These are phyloP conservation scores for Sphagnum contortum DNA, from an alignment of 225 moss, liverwort and hornwort genomes.

Conservation along the genomic window DNA sequence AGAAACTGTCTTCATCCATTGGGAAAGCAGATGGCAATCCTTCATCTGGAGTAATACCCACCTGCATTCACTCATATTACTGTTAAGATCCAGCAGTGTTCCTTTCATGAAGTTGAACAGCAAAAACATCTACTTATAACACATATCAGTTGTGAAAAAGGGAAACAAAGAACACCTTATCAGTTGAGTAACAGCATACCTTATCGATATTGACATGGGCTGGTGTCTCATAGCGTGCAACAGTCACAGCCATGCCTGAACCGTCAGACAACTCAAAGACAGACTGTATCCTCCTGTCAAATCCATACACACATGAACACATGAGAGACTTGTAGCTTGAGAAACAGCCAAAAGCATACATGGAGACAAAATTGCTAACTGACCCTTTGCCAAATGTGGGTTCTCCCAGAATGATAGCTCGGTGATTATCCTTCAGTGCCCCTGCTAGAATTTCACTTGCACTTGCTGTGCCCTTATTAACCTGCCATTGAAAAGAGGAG, in stretches of 20 bases:
- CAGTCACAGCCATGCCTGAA: constrained; percentile 97
- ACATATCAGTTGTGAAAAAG: background rate
- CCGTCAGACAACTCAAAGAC: constrained; percentile 94
- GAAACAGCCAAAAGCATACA: too few relatives aligned
- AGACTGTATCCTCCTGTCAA: constrained; percentile 84
- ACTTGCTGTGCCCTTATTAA: constrained; percentile 98
- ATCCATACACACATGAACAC: background rate
- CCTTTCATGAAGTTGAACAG: too few relatives aligned
- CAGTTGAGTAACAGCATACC: constrained; percentile 21
- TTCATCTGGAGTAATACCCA: constrained; percentile 87
- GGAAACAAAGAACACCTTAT: too few relatives aligned
- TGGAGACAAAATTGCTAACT: constrained; percentile 1
- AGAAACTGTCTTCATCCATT: constrained; percentile 87
- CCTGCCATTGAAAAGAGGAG: constrained; percentile 33
- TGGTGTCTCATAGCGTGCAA: constrained; percentile 94
- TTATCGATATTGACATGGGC: constrained; percentile 94
- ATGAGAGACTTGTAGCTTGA: too few relatives aligned
- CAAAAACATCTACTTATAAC: background rate
- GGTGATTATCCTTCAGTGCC: constrained; percentile 93
- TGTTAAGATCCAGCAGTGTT: background rate
- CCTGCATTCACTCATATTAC: constrained; percentile 34
- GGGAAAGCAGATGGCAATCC: constrained; percentile 49
- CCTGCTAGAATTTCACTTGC: constrained; percentile 98
- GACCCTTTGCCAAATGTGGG: constrained; percentile 99
- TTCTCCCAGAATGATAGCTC: constrained; percentile 84